phyloP scores from a whole-genome alignment of 768 basidiomycete genomes.

The Rhodotorula paludigena region DNA sequence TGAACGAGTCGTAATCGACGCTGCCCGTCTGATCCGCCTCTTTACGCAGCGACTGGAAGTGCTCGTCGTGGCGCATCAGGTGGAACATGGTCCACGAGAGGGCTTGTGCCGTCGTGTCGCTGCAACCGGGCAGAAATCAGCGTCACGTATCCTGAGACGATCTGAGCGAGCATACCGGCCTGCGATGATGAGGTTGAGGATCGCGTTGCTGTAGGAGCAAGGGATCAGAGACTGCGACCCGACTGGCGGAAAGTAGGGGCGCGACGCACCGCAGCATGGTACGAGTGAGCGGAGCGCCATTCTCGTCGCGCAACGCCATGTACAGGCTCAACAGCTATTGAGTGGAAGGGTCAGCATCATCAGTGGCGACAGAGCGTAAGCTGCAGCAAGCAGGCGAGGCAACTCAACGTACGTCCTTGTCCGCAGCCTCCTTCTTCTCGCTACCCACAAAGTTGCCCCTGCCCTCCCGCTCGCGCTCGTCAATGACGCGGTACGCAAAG shows the following conservation, averaged over 20 bases:
- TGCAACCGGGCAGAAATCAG: neutral
- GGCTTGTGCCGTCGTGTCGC: slow-evolving; percentile 35
- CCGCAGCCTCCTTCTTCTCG: slow-evolving; percentile 18
- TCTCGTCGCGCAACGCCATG: slow-evolving; percentile 31
- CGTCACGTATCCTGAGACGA: neutral
- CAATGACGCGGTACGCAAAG: slow-evolving; percentile 31
- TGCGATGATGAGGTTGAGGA: slow-evolving; percentile 36
- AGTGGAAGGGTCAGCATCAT: neutral
- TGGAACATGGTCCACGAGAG: slow-evolving; percentile 28
- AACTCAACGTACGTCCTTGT: slow-evolving; percentile 6
- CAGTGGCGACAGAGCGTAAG: neutral
- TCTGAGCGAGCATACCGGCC: neutral
- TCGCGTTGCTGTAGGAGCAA: slow-evolving; percentile 10
- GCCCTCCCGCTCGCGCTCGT: slow-evolving; percentile 22
- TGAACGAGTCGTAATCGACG: slow-evolving; percentile 20
- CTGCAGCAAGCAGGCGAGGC: neutral
- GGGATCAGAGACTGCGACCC: neutral
- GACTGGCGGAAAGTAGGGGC: neutral
- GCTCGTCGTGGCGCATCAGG: slow-evolving; percentile 8
- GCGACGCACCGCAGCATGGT: slow-evolving; percentile 15
- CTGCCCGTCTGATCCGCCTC: slow-evolving; percentile 12
- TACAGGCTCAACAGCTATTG: slow-evolving; percentile 14
- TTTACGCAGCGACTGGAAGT: slow-evolving; percentile 1
- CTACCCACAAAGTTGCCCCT: slow-evolving; percentile 8
- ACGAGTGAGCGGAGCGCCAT: slow-evolving; percentile 15